Evolutionary conservation across 2,329 filamentous ascomycete genomes (phyloP), one percentile per base, ranked within the genome.

Genomic region (Cladosporium cucumerinum): DNA sequence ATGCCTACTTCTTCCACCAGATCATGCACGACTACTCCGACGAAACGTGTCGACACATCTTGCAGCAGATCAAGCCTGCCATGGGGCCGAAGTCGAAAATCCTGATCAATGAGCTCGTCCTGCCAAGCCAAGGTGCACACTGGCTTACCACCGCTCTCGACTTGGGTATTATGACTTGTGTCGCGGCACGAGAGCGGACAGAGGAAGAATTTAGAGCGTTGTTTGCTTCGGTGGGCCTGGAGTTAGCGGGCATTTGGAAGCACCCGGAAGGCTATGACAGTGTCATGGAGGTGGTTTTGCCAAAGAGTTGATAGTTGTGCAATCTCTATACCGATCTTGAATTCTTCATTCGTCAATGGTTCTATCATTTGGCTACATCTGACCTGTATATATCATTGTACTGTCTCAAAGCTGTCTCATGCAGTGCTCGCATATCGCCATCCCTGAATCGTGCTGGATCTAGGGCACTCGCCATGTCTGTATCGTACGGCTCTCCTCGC

Each of bases 101-200:
- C 23, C 48, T 71, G 48, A 66, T 71, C 52, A 69, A 70, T 21
- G 65, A 71, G 25, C 66, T 60, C 14, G 65, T 70, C 18, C 54
- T 71, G 6, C 64, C 68, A 12, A 57, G 64, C 11, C 61, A 51
- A 16, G 60, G 61, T 12, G 63, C 65, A 5, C 61, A 65, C 30
- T 61, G 58, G 58, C 43, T 51, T 5, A 52, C 43, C 7, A 51
- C 58, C 7, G 11, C 26, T n/a, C 43, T 61, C 10, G 58, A 61
- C 18, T 18, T 61, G 43, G 43, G 30, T 12, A 32, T 61, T 6
- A 51, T 52, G 58, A 49, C 30, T 18, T 28, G 39, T 12, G 18
- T 61, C 4, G 39, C 58, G n/a, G 39, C 39, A 6, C 18, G 48
- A 10, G 58, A 61, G 14, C 43, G 58, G n/a, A 51, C 58, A 46